These are phyloP conservation scores for Gremmenia infestans DNA, from an alignment of 2,329 filamentous ascomycete genomes.

Conservation along the genomic window DNA sequence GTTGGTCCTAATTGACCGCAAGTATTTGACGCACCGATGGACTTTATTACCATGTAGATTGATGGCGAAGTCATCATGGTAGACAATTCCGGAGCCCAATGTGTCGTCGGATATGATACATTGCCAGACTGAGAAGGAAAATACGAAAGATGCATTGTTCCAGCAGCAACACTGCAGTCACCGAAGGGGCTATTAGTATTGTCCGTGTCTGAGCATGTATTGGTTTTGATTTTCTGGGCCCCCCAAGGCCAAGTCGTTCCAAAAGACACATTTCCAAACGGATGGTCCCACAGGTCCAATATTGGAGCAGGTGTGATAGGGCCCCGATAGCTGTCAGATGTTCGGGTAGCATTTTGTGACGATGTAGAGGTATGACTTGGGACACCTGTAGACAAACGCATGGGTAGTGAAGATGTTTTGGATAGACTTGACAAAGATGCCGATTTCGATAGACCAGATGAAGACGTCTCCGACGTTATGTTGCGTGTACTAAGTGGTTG, in stretches of 20 bases:
- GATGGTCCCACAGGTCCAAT: background rate
- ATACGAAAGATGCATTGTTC: constrained; percentile 15
- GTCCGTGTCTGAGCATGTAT: background rate
- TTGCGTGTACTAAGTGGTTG: background rate
- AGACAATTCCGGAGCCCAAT: constrained; percentile 9
- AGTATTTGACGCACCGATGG: constrained; percentile 33
- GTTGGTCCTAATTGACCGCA: constrained; percentile 30
- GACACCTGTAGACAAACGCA: background rate
- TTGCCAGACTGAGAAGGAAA: constrained; percentile 14
- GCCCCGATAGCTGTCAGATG: background rate
- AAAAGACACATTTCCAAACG: background rate
- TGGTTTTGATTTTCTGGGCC: background rate
- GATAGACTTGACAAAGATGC: background rate
- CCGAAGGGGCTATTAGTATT: background rate
- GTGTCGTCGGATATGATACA: constrained; percentile 10
- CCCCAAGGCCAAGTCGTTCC: background rate
- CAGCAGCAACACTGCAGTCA: constrained; percentile 11
- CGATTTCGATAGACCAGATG: background rate
- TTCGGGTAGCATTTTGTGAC: background rate
- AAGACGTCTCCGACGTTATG: background rate
- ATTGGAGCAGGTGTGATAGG: background rate
- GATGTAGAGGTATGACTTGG: background rate
- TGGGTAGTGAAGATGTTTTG: background rate
- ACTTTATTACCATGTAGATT: constrained; percentile 36
- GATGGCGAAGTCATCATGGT: constrained; percentile 33